These are phyloP conservation scores for Cyclotella cryptica DNA, from an alignment of 108 stramenopile genomes.

Conservation along the genomic window DNA sequence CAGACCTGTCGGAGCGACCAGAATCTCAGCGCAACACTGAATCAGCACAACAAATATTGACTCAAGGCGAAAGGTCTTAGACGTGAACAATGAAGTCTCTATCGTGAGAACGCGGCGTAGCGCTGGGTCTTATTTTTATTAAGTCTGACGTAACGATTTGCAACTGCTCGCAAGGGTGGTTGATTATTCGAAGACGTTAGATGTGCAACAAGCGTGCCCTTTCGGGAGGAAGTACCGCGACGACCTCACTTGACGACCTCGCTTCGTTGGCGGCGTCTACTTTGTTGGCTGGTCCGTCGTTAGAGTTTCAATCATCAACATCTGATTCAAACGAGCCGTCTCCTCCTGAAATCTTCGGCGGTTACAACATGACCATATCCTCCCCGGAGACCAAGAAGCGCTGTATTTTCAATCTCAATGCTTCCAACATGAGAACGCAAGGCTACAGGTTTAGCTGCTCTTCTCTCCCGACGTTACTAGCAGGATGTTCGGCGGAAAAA, in stretches of 20 bases:
- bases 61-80: no score
- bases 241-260: no score
- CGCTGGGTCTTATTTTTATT: no score
- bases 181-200: background rate
- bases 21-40: no score
- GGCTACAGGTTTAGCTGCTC: slow-evolving; percentile 24
- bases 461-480: slow-evolving; percentile 16
- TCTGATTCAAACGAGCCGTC: background rate
- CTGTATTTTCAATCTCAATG: background rate
- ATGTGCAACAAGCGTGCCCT: slow-evolving; percentile 2
- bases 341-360: background rate
- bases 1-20: no score
- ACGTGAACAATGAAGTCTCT: no score
- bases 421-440: background rate
- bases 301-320: background rate
- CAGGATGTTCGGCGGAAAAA: background rate
- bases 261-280: no score
- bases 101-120: no score
- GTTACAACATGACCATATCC: slow-evolving; percentile 1
- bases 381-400: slow-evolving; percentile 13
- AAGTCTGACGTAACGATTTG: background rate
- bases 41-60: no score
- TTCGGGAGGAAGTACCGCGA: no score
- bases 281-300: background rate
- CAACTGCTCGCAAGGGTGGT: background rate